A percentile compares a stretch with the other conserved stretches of the same genome.
Evolutionary conservation across 176 grass and related monocot species (phyloP).

Genomic region (Carex scoparia): DNA sequence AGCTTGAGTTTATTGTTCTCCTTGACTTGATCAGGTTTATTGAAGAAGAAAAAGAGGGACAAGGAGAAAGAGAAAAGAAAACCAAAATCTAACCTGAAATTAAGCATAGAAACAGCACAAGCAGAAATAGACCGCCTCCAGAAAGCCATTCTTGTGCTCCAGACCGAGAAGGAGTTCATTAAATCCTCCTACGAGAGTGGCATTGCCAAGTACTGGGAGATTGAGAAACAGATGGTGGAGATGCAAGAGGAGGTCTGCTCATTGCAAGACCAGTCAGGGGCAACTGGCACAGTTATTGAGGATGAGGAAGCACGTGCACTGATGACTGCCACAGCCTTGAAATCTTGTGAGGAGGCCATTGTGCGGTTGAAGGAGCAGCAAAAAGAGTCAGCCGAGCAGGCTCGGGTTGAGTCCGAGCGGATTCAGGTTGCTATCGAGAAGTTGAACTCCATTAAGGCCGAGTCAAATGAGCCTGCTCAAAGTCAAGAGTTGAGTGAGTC

Average conservation of each 20-base stretch:
- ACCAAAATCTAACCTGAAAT: not conserved
- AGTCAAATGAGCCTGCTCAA: not conserved
- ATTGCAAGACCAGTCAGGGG: constrained; percentile 57
- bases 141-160: constrained; percentile 68
- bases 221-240: constrained; percentile 64
- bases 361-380: constrained; percentile 39
- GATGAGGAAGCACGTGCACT: constrained; percentile 65
- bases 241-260: constrained; percentile 51
- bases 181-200: constrained; percentile 72
- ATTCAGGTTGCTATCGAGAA: constrained; percentile 39
- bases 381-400: constrained; percentile 34
- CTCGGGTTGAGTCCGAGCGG: constrained; percentile 40
- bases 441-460: constrained; percentile 37
- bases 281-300: constrained; percentile 33
- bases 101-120: constrained; percentile 37
- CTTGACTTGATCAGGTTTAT: constrained; percentile 3
- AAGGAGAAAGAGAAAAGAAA: constrained; percentile 7
- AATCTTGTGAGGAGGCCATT: constrained; percentile 61
- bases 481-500: not conserved
- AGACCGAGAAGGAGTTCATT: constrained; percentile 70
- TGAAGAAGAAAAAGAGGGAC: constrained; percentile 38
- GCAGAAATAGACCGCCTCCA: constrained; percentile 61
- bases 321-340: constrained; percentile 62
- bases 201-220: constrained; percentile 56
- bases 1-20: not conserved